Percentiles rank a stretch among this genome's conserved stretches.
Conservation (phyloP, 108 stramenopile genomes). For the Chaetoceros muelleri region DNA sequence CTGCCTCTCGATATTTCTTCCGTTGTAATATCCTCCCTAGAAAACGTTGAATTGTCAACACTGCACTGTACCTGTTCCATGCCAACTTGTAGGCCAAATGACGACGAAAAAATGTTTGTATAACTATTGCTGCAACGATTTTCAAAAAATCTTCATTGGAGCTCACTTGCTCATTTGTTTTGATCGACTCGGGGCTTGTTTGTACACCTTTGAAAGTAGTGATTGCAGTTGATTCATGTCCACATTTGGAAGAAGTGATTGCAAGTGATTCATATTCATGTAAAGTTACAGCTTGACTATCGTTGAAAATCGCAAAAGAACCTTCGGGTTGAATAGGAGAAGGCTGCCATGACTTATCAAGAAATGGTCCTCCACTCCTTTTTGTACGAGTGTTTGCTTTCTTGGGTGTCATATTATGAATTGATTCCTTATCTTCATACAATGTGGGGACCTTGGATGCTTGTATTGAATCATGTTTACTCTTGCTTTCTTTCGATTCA, state of each 20-base stretch:
- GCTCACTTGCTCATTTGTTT: conserved; percentile 4
- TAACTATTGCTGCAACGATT: conserved; percentile 66
- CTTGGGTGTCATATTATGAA: too few relatives aligned
- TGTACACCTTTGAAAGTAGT: too few relatives aligned
- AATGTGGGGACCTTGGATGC: too few relatives aligned
- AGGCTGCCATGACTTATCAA: neutral
- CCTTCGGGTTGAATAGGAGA: neutral
- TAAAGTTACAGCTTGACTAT: neutral
- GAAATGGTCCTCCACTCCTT: neutral
- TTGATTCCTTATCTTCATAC: too few relatives aligned
- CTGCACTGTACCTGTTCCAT: conserved; percentile 19
- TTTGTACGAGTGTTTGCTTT: too few relatives aligned
- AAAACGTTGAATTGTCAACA: conserved; percentile 15
- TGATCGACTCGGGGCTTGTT: neutral
- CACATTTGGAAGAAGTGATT: neutral
- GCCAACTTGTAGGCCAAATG: conserved; percentile 43
- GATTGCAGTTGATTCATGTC: neutral
- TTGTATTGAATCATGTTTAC: too few relatives aligned
- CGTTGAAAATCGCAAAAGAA: neutral
- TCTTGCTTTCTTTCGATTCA: too few relatives aligned
- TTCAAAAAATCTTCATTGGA: conserved; percentile 48
- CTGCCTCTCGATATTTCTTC: conserved; percentile 13
- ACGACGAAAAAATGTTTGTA: conserved; percentile 60
- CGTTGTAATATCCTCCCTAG: conserved; percentile 15
- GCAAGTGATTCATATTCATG: neutral